Evolutionary conservation across 768 basidiomycete genomes (phyloP).

Genomic region (Boletus patriciae): DNA sequence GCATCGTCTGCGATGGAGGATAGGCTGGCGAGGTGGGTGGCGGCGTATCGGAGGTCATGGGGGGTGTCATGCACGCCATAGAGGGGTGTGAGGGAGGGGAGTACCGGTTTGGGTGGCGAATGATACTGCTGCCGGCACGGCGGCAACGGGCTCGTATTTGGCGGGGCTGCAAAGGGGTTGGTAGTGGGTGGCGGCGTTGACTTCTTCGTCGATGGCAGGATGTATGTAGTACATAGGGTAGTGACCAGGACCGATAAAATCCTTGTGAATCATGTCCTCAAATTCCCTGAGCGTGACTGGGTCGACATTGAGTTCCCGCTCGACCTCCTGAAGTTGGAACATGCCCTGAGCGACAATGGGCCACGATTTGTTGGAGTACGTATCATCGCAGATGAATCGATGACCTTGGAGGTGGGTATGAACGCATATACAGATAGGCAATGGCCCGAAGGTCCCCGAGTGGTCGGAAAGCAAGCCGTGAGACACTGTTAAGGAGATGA

Average conservation of each 20-base stretch:
- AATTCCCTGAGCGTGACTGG: conserved; percentile 59
- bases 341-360: conserved; percentile 85
- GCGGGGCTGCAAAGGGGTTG: conserved; percentile 34
- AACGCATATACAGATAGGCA: conserved; percentile 70
- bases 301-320: conserved; percentile 86
- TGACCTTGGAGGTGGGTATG: conserved; percentile 74
- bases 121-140: too few species aligned
- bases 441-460: conserved; percentile 71
- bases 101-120: too few species aligned
- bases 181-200: conserved; percentile 42
- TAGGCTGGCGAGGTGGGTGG: too few species aligned
- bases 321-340: conserved; percentile 75
- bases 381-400: conserved; percentile 71
- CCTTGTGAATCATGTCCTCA: conserved; percentile 56
- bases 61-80: too few species aligned
- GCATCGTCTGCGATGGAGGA: too few species aligned
- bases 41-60: too few species aligned
- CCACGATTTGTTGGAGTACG: conserved; percentile 93
- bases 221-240: conserved; percentile 56
- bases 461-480: conserved; percentile 71
- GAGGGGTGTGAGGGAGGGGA: too few species aligned
- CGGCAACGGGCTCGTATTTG: too few species aligned
- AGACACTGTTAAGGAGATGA: conserved; percentile 57
- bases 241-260: conserved; percentile 55
- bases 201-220: conserved; percentile 61